A percentile compares a stretch with the other conserved stretches of the same genome.
These are phyloP conservation scores for Microsporum audouinii DNA, from an alignment of 2,329 filamentous ascomycete genomes.

Conservation along the genomic window DNA sequence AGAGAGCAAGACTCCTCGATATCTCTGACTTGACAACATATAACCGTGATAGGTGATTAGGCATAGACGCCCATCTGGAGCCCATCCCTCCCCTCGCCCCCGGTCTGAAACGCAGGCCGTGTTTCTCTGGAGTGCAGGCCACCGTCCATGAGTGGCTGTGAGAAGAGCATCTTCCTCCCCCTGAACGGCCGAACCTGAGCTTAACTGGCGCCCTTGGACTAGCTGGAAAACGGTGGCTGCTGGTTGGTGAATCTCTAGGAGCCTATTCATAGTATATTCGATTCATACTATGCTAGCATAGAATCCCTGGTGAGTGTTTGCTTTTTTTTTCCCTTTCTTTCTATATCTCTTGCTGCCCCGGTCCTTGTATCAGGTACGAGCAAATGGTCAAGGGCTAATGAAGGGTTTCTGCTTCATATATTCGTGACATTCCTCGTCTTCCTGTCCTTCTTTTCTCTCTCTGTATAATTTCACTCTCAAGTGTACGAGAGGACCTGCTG, in stretches of 20 bases:
- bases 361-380: not conserved
- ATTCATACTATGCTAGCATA: no score
- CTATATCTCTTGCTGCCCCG: not conserved
- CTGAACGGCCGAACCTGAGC: not conserved
- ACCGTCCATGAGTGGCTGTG: not conserved
- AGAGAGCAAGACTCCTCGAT: not conserved
- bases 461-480: not conserved
- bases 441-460: not conserved
- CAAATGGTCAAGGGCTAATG: not conserved
- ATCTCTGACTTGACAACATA: not conserved
- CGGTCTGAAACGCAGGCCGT: not conserved
- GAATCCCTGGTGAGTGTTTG: not conserved
- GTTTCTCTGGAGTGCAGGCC: not conserved
- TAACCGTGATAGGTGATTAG: not conserved
- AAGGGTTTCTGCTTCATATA: not conserved
- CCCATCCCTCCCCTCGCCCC: not conserved
- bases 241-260: not conserved
- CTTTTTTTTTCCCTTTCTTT: not conserved
- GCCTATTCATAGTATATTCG: no score
- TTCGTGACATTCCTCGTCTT: not conserved
- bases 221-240: not conserved
- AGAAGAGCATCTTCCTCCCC: not conserved
- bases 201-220: not conserved
- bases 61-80: not conserved
- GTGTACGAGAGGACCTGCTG: no score